phyloP scores from a whole-genome alignment of 1,284 basidiomycete genomes.

The Amylostereum areolatum region DNA sequence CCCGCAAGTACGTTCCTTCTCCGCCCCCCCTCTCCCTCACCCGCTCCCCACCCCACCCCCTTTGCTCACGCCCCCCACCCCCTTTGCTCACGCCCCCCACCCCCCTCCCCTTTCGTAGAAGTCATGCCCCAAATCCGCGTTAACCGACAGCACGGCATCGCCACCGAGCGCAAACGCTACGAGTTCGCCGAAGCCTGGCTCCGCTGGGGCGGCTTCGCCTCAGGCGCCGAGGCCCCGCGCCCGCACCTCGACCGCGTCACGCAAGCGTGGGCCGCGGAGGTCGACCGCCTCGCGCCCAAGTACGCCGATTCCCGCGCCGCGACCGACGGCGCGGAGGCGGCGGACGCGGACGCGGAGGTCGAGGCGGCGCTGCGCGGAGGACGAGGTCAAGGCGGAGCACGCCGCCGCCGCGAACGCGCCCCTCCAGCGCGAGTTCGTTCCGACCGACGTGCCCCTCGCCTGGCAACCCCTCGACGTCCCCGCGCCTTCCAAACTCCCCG shows the following conservation, averaged over 20 bases:
- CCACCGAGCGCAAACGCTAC: not conserved
- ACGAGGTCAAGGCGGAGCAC: too few relatives aligned
- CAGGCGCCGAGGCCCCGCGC: not conserved
- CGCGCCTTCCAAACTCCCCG: not conserved
- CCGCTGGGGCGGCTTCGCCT: conserved; percentile 9
- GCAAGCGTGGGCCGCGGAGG: conserved; percentile 6
- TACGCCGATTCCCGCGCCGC: too few relatives aligned
- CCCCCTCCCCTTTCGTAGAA: not conserved
- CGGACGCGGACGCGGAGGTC: too few relatives aligned
- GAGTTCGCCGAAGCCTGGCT: conserved; percentile 6
- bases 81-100: not conserved
- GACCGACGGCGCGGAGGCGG: too few relatives aligned
- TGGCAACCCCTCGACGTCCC: too few relatives aligned
- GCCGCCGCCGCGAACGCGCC: too few relatives aligned
- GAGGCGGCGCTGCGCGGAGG: too few relatives aligned
- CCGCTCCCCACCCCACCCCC: not conserved
- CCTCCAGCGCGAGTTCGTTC: too few relatives aligned
- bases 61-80: not conserved
- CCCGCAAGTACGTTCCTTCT: conserved; percentile 15
- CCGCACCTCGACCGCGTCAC: conserved; percentile 3
- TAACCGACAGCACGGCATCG: too few relatives aligned
- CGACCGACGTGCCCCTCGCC: too few relatives aligned
- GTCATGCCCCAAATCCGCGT: not conserved
- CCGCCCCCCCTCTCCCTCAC: too few relatives aligned
- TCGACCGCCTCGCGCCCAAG: not conserved